Evolutionary conservation across 1,284 basidiomycete species (phyloP), one percentile per base, ranked within the genome.

Genomic region (Trichosporon ovoides): DNA sequence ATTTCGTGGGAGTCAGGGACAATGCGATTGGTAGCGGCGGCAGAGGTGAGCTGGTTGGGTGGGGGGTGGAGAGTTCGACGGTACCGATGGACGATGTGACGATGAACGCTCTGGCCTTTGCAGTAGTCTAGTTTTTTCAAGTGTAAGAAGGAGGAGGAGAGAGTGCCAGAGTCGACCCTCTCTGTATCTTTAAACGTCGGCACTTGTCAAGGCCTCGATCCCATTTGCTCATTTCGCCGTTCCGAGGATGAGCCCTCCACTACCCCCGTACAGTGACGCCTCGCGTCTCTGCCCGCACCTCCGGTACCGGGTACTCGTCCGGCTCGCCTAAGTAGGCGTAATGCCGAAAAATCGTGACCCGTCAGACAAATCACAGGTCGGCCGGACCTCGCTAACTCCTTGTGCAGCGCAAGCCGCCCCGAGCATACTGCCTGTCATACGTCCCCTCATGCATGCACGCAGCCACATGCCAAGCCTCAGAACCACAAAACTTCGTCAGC

Each of bases 1-100:
- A 59, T 52, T 52, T 52, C 34, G 43, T 22, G 43, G 43, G 24
- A 48, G 43, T 48, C 43, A 48, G 43, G 43, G 43, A 48, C 43
- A 48, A 48, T 48, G 24, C 43, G 43, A 48, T 48, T 48, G 43
- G 43, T 28, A 48, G 43, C 43, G 43, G 43, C 20, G 24, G n/a
- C n/a, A n/a, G 18, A 10, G 37, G 43, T 16, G 11, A 48, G 28
- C 28, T 31, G 28, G 28, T 31, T 31, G 28, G 28, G 28, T 31
- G 28, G 28, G 24, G n/a, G 43, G 24, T n/a, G n/a, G n/a, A n/a
- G n/a, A n/a, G 43, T 28, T 38, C 43, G 43, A 48, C 43, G 43
- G n/a, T n/a, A 31, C 24, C 43, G 28, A 22, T n/a, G 22, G 16
- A 13, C 16, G 24, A 22, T 48, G 22, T 28, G 43, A 48, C 43